Percentiles rank a stretch among this genome's conserved stretches.
These are phyloP conservation scores for Termitomyces sp. DNA, from an alignment of 768 basidiomycete species.

Conservation along the genomic window DNA sequence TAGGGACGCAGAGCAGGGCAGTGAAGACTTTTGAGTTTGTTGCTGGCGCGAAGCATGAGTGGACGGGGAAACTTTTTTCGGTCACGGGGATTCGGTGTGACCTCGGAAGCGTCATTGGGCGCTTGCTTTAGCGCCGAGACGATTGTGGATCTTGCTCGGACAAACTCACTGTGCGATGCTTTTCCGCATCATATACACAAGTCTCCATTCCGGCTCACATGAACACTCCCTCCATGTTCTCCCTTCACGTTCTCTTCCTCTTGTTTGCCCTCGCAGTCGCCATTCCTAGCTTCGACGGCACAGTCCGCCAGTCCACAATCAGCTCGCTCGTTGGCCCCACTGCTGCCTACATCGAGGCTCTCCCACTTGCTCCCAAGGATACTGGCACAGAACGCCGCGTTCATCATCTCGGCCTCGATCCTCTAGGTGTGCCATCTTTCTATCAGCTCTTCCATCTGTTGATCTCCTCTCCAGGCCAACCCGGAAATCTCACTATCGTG, in stretches of 20 bases:
- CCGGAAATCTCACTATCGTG: slow-evolving; percentile 43
- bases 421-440: slow-evolving; percentile 22
- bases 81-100: slow-evolving; percentile 13
- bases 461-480: slow-evolving; percentile 26
- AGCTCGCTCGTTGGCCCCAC: slow-evolving; percentile 34
- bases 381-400: slow-evolving; percentile 8
- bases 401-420: slow-evolving; percentile 25
- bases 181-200: slow-evolving; percentile 19
- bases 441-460: background rate
- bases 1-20: slow-evolving; percentile 3
- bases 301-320: slow-evolving; percentile 29
- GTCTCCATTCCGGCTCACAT: background rate
- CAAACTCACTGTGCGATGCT: slow-evolving; percentile 19
- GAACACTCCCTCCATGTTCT: slow-evolving; percentile 3
- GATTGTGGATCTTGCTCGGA: slow-evolving; percentile 12
- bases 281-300: slow-evolving; percentile 35
- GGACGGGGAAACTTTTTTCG: slow-evolving; percentile 1
- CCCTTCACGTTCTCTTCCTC: slow-evolving; percentile 17
- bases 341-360: slow-evolving; percentile 33
- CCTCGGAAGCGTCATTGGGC: slow-evolving; percentile 2
- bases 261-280: slow-evolving; percentile 20
- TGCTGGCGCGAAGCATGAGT: slow-evolving; percentile 4
- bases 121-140: background rate
- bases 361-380: slow-evolving; percentile 18
- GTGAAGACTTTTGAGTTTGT: background rate